These are phyloP conservation scores for Ciborinia camelliae DNA, from an alignment of 2,329 filamentous ascomycete genomes.

Conservation along the genomic window DNA sequence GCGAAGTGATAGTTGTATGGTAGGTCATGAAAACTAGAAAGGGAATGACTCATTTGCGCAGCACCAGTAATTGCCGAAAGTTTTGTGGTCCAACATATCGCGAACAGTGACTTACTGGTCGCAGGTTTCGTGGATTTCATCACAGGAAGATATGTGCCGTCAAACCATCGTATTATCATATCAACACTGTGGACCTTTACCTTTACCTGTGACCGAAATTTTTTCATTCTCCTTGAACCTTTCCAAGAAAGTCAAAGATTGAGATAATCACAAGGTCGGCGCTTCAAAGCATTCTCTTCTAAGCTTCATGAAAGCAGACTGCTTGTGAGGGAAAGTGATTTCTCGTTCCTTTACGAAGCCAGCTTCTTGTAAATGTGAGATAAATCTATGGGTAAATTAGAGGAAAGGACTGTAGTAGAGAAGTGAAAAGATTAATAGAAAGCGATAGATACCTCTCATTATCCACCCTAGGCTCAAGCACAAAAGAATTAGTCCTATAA, in stretches of 20 bases:
- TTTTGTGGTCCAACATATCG: background rate
- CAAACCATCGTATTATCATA: background rate
- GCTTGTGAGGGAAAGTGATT: constrained; percentile 86
- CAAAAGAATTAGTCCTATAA: constrained; percentile 74
- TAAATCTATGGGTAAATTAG: constrained; percentile 47
- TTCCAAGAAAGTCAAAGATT: background rate
- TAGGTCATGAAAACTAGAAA: background rate
- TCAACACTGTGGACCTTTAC: background rate
- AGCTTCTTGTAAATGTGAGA: constrained; percentile 63
- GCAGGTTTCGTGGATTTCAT: background rate
- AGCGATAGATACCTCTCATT: constrained; percentile 69
- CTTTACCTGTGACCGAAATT: background rate
- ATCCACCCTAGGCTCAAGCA: constrained; percentile 87
- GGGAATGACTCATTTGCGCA: background rate
- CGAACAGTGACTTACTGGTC: background rate
- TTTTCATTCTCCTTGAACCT: background rate
- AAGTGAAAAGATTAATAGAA: background rate
- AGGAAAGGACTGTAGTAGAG: background rate
- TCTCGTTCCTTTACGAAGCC: constrained; percentile 88
- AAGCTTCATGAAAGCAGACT: constrained; percentile 80
- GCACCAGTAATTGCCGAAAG: background rate
- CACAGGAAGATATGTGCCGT: background rate
- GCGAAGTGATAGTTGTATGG: background rate
- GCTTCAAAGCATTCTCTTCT: constrained; percentile 76
- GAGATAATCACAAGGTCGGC: constrained; percentile 45